phyloP scores from a whole-genome alignment of 768 basidiomycete genomes.

The Cystobasidiopsis lactophilus region DNA sequence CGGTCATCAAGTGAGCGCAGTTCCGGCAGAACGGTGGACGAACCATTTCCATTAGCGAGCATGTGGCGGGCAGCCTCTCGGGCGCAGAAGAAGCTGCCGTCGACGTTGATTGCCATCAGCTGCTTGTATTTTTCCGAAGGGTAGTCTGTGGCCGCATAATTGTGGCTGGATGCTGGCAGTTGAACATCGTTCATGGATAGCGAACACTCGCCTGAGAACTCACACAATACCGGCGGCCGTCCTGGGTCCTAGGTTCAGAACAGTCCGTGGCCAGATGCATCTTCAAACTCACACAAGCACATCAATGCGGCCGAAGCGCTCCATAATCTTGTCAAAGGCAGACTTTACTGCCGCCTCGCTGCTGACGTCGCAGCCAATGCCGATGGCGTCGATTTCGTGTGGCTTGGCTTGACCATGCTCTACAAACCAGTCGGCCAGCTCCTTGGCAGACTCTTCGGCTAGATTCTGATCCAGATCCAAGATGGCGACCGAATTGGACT shows the following conservation, averaged over 20 bases:
- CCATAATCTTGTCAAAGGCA: slow-evolving; percentile 42
- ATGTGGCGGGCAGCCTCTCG: slow-evolving; percentile 81
- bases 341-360: slow-evolving; percentile 55
- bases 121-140: slow-evolving; percentile 63
- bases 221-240: slow-evolving; percentile 48
- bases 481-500: slow-evolving; percentile 50
- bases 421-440: slow-evolving; percentile 37
- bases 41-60: slow-evolving; percentile 56
- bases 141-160: slow-evolving; percentile 30
- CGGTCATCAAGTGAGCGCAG: no score
- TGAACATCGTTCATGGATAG: neutral
- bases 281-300: slow-evolving; percentile 50
- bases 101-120: slow-evolving; percentile 78
- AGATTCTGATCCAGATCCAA: slow-evolving; percentile 58
- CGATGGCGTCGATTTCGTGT: slow-evolving; percentile 43
- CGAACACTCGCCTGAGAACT: slow-evolving; percentile 13
- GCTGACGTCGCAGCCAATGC: slow-evolving; percentile 68
- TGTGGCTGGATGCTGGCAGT: no score
- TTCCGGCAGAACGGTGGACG: slow-evolving; percentile 18
- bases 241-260: neutral
- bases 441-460: slow-evolving; percentile 42
- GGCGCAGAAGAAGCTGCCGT: slow-evolving; percentile 65
- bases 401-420: slow-evolving; percentile 34
- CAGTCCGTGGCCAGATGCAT: neutral
- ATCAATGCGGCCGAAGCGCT: slow-evolving; percentile 51